Evolutionary conservation across 176 grass and related monocot species (phyloP), one percentile per base, ranked within the genome.

Genomic region (Oryza glumipatula): DNA sequence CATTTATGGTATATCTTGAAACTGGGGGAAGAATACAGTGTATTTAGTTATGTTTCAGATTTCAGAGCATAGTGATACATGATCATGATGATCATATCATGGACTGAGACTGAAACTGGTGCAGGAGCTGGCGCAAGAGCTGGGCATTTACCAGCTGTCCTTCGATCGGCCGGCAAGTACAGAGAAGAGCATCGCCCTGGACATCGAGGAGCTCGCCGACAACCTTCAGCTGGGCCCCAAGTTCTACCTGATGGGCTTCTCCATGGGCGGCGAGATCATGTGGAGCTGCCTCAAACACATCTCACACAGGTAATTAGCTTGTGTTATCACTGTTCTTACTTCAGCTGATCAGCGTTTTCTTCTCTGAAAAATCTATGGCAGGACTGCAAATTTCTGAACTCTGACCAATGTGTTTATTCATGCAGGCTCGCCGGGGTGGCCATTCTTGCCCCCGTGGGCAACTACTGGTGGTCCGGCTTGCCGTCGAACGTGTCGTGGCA

Each of bases 251-350:
- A 61, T 70, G 22, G 95, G 92, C 12, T 88, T 67, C 84, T 97
- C 92, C 49, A 87, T 94, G 90, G 95, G 95, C 52, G 92, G 92
- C 5, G 78, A 90, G 79, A 80, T 94, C 86, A 89, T 88, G 88
- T 94, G 95, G 90, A 94, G 92, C 82, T 92, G 88, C 84, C 73
- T 97, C 70, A 89, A 88, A 49, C 67, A 97, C 86, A 94, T 97
- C 75, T 86, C 92, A 11, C 77, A 94, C 65, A 90, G 92, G 92
- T 92, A 82, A 32, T 32, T 32, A 32, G 30, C 30, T 32, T 32
- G 30, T 32, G 30, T 32, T 32, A 32, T 32, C 30, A 32, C 30
- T 32, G 30, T 32, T 32, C 30, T 32, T 32, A 32, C 30, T 32
- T 32, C 24, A 70, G 45, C 22, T 71, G 11, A 19, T 10, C 12